Evolutionary conservation across 305 asterid species (phyloP).

Genomic region (Coffea humblotiana): DNA sequence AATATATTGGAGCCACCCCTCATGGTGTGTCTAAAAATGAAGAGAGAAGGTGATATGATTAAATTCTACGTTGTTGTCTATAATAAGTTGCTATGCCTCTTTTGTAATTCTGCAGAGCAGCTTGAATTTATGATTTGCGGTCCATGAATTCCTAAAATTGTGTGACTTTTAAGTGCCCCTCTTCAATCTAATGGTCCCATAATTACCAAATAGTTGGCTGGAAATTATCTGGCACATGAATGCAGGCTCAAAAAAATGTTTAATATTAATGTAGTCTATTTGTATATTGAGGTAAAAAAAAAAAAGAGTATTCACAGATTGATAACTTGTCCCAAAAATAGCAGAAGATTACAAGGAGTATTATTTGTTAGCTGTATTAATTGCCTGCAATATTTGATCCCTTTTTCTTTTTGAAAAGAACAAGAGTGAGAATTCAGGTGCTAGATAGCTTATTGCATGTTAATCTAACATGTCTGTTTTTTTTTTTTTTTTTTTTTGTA

Average conservation of each 20-base stretch:
- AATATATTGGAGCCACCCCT: not conserved
- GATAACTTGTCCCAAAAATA: too few relatives aligned
- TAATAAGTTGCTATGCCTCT: not conserved
- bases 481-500: too few relatives aligned
- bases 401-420: too few relatives aligned
- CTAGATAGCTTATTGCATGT: not conserved
- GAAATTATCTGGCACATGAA: not conserved
- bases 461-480: too few relatives aligned
- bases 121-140: conserved; percentile 2
- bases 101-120: not conserved
- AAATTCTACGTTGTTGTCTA: not conserved
- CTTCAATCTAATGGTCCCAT: not conserved
- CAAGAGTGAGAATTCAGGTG: too few relatives aligned
- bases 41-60: not conserved
- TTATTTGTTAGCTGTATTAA: too few relatives aligned
- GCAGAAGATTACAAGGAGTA: too few relatives aligned
- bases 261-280: too few relatives aligned
- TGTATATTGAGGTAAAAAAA: too few relatives aligned
- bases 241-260: not conserved
- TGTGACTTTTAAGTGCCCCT: not conserved
- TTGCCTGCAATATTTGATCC: too few relatives aligned
- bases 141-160: not conserved
- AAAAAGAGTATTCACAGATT: too few relatives aligned
- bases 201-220: not conserved
- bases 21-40: not conserved